Evolutionary conservation across 2,329 filamentous ascomycete species (phyloP), one percentile per base, ranked within the genome.

Genomic region (Pleurostoma richardsiae): DNA sequence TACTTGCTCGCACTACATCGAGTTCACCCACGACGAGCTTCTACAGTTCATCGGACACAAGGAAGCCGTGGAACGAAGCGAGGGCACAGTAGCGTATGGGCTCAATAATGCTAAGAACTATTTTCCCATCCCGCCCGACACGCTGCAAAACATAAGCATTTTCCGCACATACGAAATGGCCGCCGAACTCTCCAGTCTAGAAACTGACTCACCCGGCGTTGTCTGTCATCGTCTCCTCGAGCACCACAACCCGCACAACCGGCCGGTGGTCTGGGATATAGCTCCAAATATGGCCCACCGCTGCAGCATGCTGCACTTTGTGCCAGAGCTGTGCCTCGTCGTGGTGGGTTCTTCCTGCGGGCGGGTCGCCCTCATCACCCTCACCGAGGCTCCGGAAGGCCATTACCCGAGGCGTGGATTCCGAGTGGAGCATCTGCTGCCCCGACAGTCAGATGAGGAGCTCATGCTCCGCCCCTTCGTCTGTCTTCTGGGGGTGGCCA

Each of bases 311-410:
- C 64, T 81, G 36, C 67, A 76, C 0, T 74, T 83, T 43, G 80
- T 91, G 1, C 84, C 85, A 0, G 82, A 88, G 54, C 69, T 94
- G 1, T 83, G 75, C n/a, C 68, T 90, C 10, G 76, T 90, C 6
- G 70, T 88, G 3, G 68, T 85, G 1, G 88, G 77, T 1, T 84
- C 82, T 8, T 76, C 82, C n/a, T 77, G 76, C 42, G 88, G 88
- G 1, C 74, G 81, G 6, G 85, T 82, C 1, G 73, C 77, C 1
- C 67, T 92, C 3, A 59, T 86, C 45, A 75, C 74, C 1, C 62
- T 89, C 29, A 87, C 85, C 59, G 42, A 62, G 60, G 51, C 63
- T 57, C 59, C 59, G 48, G 50, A 52, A 50, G 42, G 54, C 52
- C 26, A 56, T 39, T 6, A 55, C 46, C 63, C 64, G 52, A 59